A percentile compares a stretch with the other conserved stretches of the same genome.
These are phyloP conservation scores for Candolleomyces aberdarensis DNA, from an alignment of 768 basidiomycete species.

Conservation along the genomic window DNA sequence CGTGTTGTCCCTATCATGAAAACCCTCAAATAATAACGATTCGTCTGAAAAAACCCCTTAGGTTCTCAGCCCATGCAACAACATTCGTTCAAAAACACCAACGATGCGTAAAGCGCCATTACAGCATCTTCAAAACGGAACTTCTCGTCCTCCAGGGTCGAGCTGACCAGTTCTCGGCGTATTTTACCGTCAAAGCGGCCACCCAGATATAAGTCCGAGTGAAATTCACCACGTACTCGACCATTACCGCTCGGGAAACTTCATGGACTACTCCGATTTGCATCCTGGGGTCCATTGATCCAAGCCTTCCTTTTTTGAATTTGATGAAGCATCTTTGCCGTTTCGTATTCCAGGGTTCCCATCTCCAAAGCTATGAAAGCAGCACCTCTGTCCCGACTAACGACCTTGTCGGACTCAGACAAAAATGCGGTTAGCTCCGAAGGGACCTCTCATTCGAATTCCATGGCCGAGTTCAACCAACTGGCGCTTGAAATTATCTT, in stretches of 20 bases:
- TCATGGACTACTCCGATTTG: background rate
- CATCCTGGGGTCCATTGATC: background rate
- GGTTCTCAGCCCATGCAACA: conserved; percentile 61
- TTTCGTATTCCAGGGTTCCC: background rate
- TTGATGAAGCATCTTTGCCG: background rate
- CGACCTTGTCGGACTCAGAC: too few species aligned
- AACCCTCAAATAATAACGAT: background rate
- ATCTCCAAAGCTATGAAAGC: background rate
- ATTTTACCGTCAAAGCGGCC: background rate
- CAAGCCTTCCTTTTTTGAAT: background rate
- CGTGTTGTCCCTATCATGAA: background rate
- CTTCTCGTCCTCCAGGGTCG: conserved; percentile 40
- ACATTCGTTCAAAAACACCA: conserved; percentile 76
- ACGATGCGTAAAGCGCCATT: conserved; percentile 74
- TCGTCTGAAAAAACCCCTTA: conserved; percentile 53
- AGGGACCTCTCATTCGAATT: too few species aligned
- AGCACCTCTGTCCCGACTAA: too few species aligned
- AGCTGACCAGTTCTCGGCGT: conserved; percentile 34
- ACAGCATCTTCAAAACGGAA: conserved; percentile 33
- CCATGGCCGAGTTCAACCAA: too few species aligned
- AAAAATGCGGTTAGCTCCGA: too few species aligned
- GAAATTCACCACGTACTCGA: background rate
- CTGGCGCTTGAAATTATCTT: too few species aligned
- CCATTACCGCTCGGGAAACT: background rate
- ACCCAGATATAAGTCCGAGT: background rate